Percentiles rank a stretch among this genome's conserved stretches.
These are phyloP conservation scores for Zygotorulaspora florentina DNA, from an alignment of 805 yeast genomes.

Conservation along the genomic window DNA sequence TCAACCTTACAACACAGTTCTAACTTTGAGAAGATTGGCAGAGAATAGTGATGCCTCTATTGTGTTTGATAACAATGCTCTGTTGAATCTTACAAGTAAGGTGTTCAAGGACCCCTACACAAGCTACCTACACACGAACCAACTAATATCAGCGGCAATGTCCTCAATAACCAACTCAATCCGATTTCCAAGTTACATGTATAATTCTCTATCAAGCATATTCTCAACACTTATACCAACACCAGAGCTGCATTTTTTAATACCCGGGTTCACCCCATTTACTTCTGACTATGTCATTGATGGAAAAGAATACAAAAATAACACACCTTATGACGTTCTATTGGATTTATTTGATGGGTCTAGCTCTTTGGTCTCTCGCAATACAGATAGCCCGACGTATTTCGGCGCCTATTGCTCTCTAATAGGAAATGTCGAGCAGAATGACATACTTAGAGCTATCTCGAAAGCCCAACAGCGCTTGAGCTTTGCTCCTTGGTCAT, in stretches of 20 bases:
- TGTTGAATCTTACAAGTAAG: slow-evolving; percentile 64
- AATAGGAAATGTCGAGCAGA: slow-evolving; percentile 60
- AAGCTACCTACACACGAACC: slow-evolving; percentile 76
- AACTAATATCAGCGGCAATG: slow-evolving; percentile 77
- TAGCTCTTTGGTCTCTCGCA: slow-evolving; percentile 61
- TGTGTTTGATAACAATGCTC: slow-evolving; percentile 88
- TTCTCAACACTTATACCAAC: slow-evolving; percentile 80
- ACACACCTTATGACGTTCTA: slow-evolving; percentile 78
- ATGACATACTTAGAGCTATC: slow-evolving; percentile 66
- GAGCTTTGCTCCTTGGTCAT: slow-evolving; percentile 81
- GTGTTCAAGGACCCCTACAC: slow-evolving; percentile 55
- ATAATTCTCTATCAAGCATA: slow-evolving; percentile 77
- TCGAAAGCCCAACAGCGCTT: slow-evolving; percentile 61
- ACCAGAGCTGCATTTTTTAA: slow-evolving; percentile 72
- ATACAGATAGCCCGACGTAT: slow-evolving; percentile 46
- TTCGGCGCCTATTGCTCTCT: slow-evolving; percentile 67
- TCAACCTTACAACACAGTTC: slow-evolving; percentile 88
- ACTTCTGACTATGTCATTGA: slow-evolving; percentile 60
- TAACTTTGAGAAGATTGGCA: slow-evolving; percentile 75
- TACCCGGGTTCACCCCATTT: slow-evolving; percentile 74
- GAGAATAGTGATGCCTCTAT: slow-evolving; percentile 82
- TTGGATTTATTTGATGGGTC: slow-evolving; percentile 77
- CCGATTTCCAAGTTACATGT: slow-evolving; percentile 88
- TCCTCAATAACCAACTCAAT: slow-evolving; percentile 82
- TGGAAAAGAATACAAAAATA: slow-evolving; percentile 55